Percentiles rank a stretch among this genome's conserved stretches.
phyloP scores from a whole-genome alignment of 2,329 filamentous ascomycete genomes.

The Fusarium subglutinans region DNA sequence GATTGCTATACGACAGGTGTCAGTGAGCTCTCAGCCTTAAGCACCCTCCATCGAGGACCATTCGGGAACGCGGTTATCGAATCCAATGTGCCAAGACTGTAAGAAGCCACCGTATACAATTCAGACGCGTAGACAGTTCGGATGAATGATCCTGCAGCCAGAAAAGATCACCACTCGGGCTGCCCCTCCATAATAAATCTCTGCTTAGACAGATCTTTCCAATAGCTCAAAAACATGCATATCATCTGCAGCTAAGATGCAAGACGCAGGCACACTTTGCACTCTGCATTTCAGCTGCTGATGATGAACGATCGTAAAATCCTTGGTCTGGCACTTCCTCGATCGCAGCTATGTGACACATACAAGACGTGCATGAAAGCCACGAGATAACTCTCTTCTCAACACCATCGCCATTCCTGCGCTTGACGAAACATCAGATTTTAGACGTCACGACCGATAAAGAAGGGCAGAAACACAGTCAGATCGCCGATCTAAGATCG shows the following conservation, averaged over 20 bases:
- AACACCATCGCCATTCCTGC: constrained; percentile 28
- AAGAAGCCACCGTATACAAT: neutral
- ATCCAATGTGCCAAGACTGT: neutral
- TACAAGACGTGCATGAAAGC: neutral
- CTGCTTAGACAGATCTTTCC: neutral
- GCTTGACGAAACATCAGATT: neutral
- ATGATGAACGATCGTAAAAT: neutral
- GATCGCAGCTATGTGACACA: constrained; percentile 14
- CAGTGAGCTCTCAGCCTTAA: neutral
- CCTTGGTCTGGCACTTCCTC: neutral
- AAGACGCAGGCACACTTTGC: constrained; percentile 5
- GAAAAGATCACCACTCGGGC: neutral
- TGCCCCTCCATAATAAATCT: neutral
- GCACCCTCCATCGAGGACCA: neutral
- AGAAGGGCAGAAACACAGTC: neutral
- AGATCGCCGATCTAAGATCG: constrained; percentile 18
- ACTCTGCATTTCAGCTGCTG: constrained; percentile 2
- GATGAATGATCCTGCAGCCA: neutral
- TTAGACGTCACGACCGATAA: constrained; percentile 20
- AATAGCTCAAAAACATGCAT: constrained; percentile 2
- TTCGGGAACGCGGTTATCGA: neutral
- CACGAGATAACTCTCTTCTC: neutral
- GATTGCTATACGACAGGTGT: neutral
- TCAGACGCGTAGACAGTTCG: neutral
- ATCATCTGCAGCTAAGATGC: constrained; percentile 12